Evolutionary conservation across 2,329 filamentous ascomycete genomes (phyloP), one percentile per base, ranked within the genome.

Genomic region (Blumeriella jaapii): DNA sequence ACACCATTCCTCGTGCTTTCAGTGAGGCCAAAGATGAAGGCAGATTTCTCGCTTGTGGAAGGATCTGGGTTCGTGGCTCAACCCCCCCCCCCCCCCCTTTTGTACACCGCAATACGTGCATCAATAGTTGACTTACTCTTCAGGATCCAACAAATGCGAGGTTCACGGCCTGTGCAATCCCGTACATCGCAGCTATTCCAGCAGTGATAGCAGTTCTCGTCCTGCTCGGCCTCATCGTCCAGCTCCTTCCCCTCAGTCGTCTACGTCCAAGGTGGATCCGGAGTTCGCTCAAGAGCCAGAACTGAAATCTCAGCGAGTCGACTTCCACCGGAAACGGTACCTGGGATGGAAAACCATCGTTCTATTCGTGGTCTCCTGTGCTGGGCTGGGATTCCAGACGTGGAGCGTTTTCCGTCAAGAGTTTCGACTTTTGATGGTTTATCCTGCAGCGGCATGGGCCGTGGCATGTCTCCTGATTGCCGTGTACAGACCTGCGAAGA

Each of bases 251-350:
- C 29, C 19, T 38, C 22, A 53, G 46, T 48, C 55, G 59, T 26
- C 64, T 43, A 12, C 32, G 18, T 6, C 50, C 71, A 20, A 53
- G 47, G 55, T 75, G 71, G 70, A 61, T 60, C 13, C 58, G 49
- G 30, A 59, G 67, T 3, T 76, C 40, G 54, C 74, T 12, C 48
- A 60, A 12, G 68, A 71, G 39, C 44, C 54, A 13, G 44, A 47
- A 12, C 50, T 53, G 20, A 45, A 51, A 34, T 55, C 47, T 31
- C 61, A 54, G 40, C 49, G 46, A 18, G 43, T 51, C 15, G 51
- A 38, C 39, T 52, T 43, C 25, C 44, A 49, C 25, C 40, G 20
- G 46, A 52, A 52, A 41, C 42, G 26, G 6, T 38, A 27, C 20
- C 39, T 48, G 24, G 40, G 40, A 14, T 18, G 29, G 18, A 61